These are phyloP conservation scores for Aspergillus sp. DNA, from an alignment of 2,329 filamentous ascomycete genomes.

Conservation along the genomic window DNA sequence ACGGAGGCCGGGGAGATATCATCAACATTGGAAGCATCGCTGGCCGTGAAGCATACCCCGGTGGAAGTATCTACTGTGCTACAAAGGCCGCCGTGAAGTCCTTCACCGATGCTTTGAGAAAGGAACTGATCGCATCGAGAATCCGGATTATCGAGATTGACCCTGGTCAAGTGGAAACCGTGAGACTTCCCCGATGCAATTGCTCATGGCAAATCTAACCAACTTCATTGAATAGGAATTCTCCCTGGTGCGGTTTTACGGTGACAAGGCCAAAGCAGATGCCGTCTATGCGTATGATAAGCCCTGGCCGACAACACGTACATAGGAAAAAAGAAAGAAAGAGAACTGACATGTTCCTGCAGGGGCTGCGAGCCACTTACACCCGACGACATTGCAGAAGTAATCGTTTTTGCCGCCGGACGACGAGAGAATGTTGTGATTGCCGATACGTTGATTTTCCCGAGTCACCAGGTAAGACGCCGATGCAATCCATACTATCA, in stretches of 20 bases:
- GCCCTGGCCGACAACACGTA: neutral
- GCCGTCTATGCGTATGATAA: slow-evolving; percentile 72
- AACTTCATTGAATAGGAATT: slow-evolving; percentile 58
- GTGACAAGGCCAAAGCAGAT: slow-evolving; percentile 84
- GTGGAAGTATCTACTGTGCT: slow-evolving; percentile 88
- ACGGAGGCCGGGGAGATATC: slow-evolving; percentile 82
- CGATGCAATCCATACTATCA: slow-evolving; percentile 2
- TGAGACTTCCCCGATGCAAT: slow-evolving; percentile 28
- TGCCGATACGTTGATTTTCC: slow-evolving; percentile 81
- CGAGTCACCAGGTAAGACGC: slow-evolving; percentile 74
- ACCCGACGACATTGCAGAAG: slow-evolving; percentile 84
- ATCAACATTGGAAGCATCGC: slow-evolving; percentile 94
- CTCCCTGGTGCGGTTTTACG: slow-evolving; percentile 80
- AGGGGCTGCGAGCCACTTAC: slow-evolving; percentile 78
- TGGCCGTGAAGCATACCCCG: slow-evolving; percentile 79
- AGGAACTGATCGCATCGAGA: slow-evolving; percentile 74
- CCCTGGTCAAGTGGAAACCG: slow-evolving; percentile 87
- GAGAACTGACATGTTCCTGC: slow-evolving; percentile 4
- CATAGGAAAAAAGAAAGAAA: too few relatives aligned
- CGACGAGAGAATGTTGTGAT: slow-evolving; percentile 86
- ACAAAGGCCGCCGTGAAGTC: slow-evolving; percentile 83
- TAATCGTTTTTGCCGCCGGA: slow-evolving; percentile 79
- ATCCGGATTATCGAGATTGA: slow-evolving; percentile 86
- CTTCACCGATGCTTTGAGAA: slow-evolving; percentile 78
- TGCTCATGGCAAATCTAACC: slow-evolving; percentile 1